These are phyloP conservation scores for Geotrichum bryndzae DNA, from an alignment of 1,139 yeast genomes.

Conservation along the genomic window DNA sequence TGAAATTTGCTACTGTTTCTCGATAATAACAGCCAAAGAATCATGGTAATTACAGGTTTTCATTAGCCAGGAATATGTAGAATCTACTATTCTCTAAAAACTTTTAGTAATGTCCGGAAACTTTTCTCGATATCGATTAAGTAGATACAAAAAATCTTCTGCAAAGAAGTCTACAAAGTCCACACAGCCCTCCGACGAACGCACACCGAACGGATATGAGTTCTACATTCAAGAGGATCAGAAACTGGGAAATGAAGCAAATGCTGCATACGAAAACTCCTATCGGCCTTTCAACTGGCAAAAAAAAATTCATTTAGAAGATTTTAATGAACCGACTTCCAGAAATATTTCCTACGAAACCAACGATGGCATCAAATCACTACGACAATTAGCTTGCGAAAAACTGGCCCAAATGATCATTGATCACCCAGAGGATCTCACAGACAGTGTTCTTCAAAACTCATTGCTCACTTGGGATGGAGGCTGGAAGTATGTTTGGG, in stretches of 20 bases:
- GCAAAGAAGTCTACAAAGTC: background rate
- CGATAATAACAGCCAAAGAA: background rate
- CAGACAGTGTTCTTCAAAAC: conserved; percentile 3
- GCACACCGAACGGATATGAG: background rate
- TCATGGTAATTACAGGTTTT: background rate
- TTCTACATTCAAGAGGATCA: background rate
- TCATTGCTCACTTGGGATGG: conserved; percentile 5
- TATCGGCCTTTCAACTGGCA: conserved; percentile 11
- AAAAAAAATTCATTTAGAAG: background rate
- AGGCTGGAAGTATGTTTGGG: conserved; percentile 28
- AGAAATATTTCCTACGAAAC: background rate
- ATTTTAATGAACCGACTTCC: background rate
- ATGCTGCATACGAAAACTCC: conserved; percentile 7
- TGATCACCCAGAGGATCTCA: conserved; percentile 10
- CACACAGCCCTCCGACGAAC: background rate
- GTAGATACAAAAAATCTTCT: background rate
- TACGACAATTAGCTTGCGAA: conserved; percentile 8
- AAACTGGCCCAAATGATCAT: conserved; percentile 5
- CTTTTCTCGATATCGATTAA: background rate
- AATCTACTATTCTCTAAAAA: background rate
- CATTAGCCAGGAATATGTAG: background rate
- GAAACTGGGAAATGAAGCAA: conserved; percentile 6
- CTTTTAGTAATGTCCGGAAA: background rate
- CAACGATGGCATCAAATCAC: background rate
- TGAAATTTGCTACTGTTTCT: background rate